Percentiles rank a stretch among this genome's conserved stretches.
Evolutionary conservation across 176 grass and related monocot genomes (phyloP).

Genomic region (Metroxylon sagu): DNA sequence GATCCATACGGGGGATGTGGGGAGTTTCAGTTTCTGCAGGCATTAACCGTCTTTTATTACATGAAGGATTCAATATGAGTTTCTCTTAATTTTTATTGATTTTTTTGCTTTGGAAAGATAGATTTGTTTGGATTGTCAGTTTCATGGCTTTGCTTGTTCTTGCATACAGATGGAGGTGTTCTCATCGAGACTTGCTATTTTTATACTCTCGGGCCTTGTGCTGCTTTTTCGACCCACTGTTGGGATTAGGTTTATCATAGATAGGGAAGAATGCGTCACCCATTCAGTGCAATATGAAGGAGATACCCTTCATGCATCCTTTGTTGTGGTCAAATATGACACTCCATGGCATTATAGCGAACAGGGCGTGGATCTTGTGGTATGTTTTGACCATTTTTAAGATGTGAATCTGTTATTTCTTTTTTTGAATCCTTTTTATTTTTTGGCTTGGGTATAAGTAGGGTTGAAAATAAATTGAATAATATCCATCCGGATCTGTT

Average conservation of each 20-base stretch:
- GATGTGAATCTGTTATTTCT: neutral
- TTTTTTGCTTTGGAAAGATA: too few species aligned
- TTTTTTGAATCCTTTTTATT: too few species aligned
- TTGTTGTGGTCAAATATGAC: constrained; percentile 82
- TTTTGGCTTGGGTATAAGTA: too few species aligned
- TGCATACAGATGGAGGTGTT: constrained; percentile 28
- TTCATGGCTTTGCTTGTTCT: too few species aligned
- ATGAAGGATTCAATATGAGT: too few species aligned
- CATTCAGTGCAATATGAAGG: constrained; percentile 74
- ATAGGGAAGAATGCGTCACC: constrained; percentile 87
- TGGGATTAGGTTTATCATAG: constrained; percentile 79
- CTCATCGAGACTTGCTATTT: constrained; percentile 16
- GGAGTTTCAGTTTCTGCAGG: too few species aligned
- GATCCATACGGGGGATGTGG: too few species aligned
- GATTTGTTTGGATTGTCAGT: too few species aligned
- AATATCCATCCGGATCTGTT: too few species aligned
- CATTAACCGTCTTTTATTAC: too few species aligned
- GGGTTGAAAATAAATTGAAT: too few species aligned
- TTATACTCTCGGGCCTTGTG: constrained; percentile 23
- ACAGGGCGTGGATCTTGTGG: constrained; percentile 89
- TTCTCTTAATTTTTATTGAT: too few species aligned
- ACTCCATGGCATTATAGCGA: constrained; percentile 68
- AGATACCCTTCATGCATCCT: constrained; percentile 70
- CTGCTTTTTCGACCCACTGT: constrained; percentile 19
- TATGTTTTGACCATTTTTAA: constrained; percentile 15